Base-by-base conservation (phyloP, 192 early-diverging fungal genomes). In the Linnemannia zychae region DNA sequence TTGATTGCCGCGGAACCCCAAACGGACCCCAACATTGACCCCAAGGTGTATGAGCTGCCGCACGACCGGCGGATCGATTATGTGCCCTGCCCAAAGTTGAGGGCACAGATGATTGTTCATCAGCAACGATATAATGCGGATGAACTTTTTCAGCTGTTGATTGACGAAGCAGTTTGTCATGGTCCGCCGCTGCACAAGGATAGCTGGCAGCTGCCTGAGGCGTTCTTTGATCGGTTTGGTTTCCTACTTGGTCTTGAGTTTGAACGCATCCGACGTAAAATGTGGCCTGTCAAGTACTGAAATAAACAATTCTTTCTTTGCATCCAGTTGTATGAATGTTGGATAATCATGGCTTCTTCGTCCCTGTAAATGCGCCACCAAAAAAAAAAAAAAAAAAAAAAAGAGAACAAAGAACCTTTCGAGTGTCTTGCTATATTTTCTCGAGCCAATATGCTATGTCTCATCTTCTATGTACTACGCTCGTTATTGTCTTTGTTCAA, bases 61-160 rank as follows among this genome's bases (percentile, higher is more conserved):
- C 88, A 87, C 57, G 88, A 88, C 69, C 74, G 33, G 20, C 76
- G 88, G 24, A 86, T 88, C 36, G 88, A 81, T 17, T 68, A 75
- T 48, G 82, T 88, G 15, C 84, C 88, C 11, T 88, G 88, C 69
- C 72, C 81, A 0, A 84, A 83, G 46, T 38, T 88, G 53, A 37
- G 82, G 31, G 82, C 88, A 0, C 79, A 86, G 53, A 88, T 88
- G 84, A 88, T 88, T 80, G 75, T 86, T 7, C 79, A 87, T 63
- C 80, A 80, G 18, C 65, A 74, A 20, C 50, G 76, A 22, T 86
- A 83, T 47, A 67, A 83, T 60, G 65, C 66, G 3, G 81, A 86
- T 15, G 81, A 88, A 38, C 13, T 88, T 2, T 79, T 79, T 33
- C 67, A 86, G 31, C 48, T 88, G 67, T 47, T 88, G 60, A 68